Evolutionary conservation across 1,284 basidiomycete species (phyloP), one percentile per base, ranked within the genome.

Genomic region (Meira miltonrushii): DNA sequence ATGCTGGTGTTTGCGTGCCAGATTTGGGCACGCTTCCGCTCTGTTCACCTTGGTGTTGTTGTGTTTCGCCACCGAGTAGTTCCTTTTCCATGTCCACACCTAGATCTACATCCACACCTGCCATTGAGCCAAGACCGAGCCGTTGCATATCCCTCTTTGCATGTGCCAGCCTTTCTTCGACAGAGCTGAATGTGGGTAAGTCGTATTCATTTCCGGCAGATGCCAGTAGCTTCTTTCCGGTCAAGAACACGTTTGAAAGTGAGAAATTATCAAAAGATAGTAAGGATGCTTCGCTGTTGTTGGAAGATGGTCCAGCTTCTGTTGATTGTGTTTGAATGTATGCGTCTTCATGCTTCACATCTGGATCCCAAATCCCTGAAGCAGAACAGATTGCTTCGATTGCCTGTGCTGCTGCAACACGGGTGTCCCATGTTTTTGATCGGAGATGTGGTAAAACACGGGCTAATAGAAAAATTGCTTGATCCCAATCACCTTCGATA

Each of bases 371-470:
- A 15, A 89, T 80, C 1, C 91, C 90, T 6, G 90, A 87, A 15
- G 89, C 84, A 11, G 86, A 82, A 71, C 88, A 92, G 65, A 94
- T 91, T 65, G 90, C 87, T 0, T 88, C 90, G 53, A 94, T 83
- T 1, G 92, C 89, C 55, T 85, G 84, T 0, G 89, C 89, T 2
- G 90, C 89, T 1, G 92, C 88, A 1, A 85, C 85, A 56, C 91
- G 85, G 1, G 92, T 92, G 64, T 95, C 91, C 70, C 86, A 86
- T 40, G 87, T 89, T 80, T 88, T 89, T 48, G 90, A 92, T 74
- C 92, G 88, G 4, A 94, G 81, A 75, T 85, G 90, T 8, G 92
- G 92, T 39, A 94, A 81, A 66, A 94, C 88, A 87, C 93, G 61
- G 23, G 74, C 65, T 11, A 77, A 65, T 13, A 77, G 67, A 12